Evolutionary conservation across 257 asterid species (phyloP), one percentile per base, ranked within the genome.

Genomic region (Coffea canephora): DNA sequence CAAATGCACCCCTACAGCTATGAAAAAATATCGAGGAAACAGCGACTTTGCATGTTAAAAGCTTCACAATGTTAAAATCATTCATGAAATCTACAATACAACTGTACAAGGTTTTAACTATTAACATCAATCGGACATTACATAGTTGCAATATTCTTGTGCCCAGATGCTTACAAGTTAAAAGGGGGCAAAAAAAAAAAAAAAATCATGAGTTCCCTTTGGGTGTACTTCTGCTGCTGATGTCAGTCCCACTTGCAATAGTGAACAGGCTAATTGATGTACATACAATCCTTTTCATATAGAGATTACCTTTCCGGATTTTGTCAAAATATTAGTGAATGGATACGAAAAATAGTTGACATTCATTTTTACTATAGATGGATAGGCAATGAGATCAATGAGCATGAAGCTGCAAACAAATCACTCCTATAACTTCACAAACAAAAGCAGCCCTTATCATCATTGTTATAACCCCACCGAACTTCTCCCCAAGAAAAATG

Each of bases 381-480:
- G 89, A 55, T 79, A 81, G 69, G 76, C 93, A 90, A 68, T 75
- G 86, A 77, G 77, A 85, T 82, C 79, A 64, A 82, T 72, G 79
- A 55, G 77, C 52, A 66, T 76, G 66, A 81, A 73, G 78, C 8
- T 50, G 49, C 48, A 27, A 50, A 66, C 27, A 2, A 75, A 64
- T 64, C 69, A 75, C 23, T n/a, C 69, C 21, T 10, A 62, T 59
- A 69, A 39, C 36, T 66, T 27, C 74, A 11, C 19, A 46, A 39
- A 69, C 49, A 62, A 54, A 75, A 19, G 76, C 80, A 70, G 70
- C 71, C 75, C 66, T 48, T 3, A 73, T 57, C 31, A 34, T 34
- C 18, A 36, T 46, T 43, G 74, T 73, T 18, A 52, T 65, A 73
- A 43, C 25, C 19, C 74, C 83, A 45, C 68, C n/a, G 31, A 31